Evolutionary conservation across 2,329 filamentous ascomycete species (phyloP), one percentile per base, ranked within the genome.

Genomic region (Waltergamsia citrina): DNA sequence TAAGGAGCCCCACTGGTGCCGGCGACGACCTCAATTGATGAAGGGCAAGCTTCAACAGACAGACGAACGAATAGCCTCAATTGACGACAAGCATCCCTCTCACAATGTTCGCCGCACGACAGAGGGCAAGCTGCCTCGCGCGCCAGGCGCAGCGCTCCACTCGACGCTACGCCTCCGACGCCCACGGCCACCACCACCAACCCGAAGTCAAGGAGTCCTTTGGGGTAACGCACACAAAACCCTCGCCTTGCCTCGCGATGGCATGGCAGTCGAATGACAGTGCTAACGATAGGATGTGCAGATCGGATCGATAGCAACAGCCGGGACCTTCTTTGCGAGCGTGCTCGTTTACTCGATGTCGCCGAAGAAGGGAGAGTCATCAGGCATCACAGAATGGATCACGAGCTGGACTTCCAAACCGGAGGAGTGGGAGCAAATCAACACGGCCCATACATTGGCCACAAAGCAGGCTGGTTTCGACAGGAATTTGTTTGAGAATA

Each of bases 381-480:
- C 69, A 14, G 50, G 51, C 43, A 28, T 74, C 36, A 56, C 57
- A 39, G 57, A 55, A 50, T 62, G 66, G 56, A 54, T 75, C 41
- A 44, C 53, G 45, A 61, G 60, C 49, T 62, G 66, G 50, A 52
- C 57, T 32, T 65, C 67, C 48, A 59, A 63, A 50, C 56, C 59
- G 41, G 59, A 65, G 48, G 53, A 63, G 39, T 72, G 65, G 66
- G 65, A 67, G 51, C 52, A 60, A 42, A 67, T 67, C 52, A 75
- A 74, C 50, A 51, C 61, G 19, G 51, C 72, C 35, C 69, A 69
- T 53, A 69, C 67, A 26, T 61, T 63, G 36, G 53, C 64, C 16
- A 47, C 68, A 43, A 65, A 76, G 50, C 69, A 75, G 58, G 72
- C 72, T 29, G 68, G 67, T 28, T 67, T 62, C 49, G 71, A 77